phyloP scores from a whole-genome alignment of 2,329 filamentous ascomycete genomes.

The Trichocomaceae sp. region DNA sequence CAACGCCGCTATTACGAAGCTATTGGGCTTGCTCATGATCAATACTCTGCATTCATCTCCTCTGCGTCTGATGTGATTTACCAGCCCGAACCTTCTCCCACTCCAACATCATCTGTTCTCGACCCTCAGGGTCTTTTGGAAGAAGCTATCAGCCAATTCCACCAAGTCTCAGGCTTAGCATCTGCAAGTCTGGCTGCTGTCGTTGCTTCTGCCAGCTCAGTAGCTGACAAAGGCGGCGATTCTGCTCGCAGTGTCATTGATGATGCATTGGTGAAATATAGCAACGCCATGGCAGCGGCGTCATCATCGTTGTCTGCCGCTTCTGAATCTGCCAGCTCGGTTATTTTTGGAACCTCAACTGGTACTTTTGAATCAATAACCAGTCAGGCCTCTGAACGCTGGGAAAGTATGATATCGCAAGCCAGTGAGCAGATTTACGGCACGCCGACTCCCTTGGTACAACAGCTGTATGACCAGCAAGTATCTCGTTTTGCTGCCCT shows the following conservation, averaged over 20 bases:
- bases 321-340: slow-evolving; percentile 38
- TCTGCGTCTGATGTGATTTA: slow-evolving; percentile 66
- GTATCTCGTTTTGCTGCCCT: slow-evolving; percentile 60
- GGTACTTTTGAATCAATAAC: slow-evolving; percentile 43
- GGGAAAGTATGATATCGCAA: slow-evolving; percentile 57
- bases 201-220: slow-evolving; percentile 36
- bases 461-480: slow-evolving; percentile 45
- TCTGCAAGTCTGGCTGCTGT: slow-evolving; percentile 37
- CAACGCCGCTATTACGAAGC: slow-evolving; percentile 69
- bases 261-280: slow-evolving; percentile 41
- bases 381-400: slow-evolving; percentile 54
- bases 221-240: slow-evolving; percentile 27
- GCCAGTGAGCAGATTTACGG: slow-evolving; percentile 67
- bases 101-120: slow-evolving; percentile 28
- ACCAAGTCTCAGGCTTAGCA: slow-evolving; percentile 31
- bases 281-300: slow-evolving; percentile 39
- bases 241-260: slow-evolving; percentile 35
- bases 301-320: slow-evolving; percentile 35
- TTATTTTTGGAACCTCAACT: slow-evolving; percentile 40
- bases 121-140: slow-evolving; percentile 30
- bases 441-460: slow-evolving; percentile 55
- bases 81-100: slow-evolving; percentile 55
- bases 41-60: slow-evolving; percentile 67
- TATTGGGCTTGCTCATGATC: slow-evolving; percentile 68
- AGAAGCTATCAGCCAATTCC: slow-evolving; percentile 31